These are phyloP conservation scores for Clarireedia monteithiana DNA, from an alignment of 2,329 filamentous ascomycete species.

Conservation along the genomic window DNA sequence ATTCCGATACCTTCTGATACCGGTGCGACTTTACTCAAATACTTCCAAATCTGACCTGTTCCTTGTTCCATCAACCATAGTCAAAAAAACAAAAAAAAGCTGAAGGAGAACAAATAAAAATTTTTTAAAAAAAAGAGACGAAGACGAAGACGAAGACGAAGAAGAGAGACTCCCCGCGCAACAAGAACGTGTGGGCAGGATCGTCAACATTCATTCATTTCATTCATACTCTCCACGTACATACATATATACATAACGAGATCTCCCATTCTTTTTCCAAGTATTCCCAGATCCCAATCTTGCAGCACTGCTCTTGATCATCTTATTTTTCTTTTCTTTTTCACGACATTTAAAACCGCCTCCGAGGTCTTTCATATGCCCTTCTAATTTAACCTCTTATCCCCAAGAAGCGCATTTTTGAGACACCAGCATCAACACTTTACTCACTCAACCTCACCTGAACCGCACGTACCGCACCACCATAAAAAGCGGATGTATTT, in stretches of 20 bases:
- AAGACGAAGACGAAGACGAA: no score
- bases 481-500: constrained; percentile 2
- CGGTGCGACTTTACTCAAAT: no score
- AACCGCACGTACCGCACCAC: neutral
- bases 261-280: neutral
- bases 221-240: neutral
- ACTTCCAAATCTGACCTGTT: no score
- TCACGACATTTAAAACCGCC: neutral
- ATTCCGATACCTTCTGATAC: no score
- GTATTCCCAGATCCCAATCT: neutral
- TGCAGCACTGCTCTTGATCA: neutral
- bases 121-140: no score
- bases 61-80: no score
- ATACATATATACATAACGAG: neutral
- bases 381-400: constrained; percentile 9
- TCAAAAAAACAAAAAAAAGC: no score
- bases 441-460: neutral
- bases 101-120: no score
- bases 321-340: neutral
- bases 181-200: no score
- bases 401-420: neutral
- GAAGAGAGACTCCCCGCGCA: no score
- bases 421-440: neutral
- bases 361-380: neutral
- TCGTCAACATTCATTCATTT: neutral